phyloP scores from a whole-genome alignment of 164 flowering plant species.

The Protea cynaroides region DNA sequence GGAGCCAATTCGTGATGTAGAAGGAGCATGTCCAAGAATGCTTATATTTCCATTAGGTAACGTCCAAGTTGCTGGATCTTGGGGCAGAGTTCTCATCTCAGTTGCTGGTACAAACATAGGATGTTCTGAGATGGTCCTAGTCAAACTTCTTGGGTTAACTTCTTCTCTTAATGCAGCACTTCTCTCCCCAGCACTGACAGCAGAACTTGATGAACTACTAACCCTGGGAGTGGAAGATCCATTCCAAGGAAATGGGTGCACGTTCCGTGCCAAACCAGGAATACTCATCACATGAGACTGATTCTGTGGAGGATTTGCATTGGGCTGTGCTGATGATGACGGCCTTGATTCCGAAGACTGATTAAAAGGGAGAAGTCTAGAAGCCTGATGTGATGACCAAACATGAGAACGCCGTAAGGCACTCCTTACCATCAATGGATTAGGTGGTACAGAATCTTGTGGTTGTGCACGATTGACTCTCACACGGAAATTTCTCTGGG shows the following conservation, averaged over 20 bases:
- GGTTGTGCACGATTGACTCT: slow-evolving; percentile 3
- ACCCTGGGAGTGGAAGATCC: slow-evolving; percentile 35
- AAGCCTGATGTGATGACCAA: slow-evolving; percentile 18
- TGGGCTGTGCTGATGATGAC: slow-evolving; percentile 11
- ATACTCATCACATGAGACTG: slow-evolving; percentile 18
- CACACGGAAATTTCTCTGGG: slow-evolving; percentile 22
- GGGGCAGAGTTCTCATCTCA: slow-evolving; percentile 36
- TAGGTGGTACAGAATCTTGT: slow-evolving; percentile 28
- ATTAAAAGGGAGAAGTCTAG: slow-evolving; percentile 20
- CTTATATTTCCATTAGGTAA: slow-evolving; percentile 26
- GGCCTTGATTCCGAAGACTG: slow-evolving; percentile 37
- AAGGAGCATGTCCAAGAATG: slow-evolving; percentile 38
- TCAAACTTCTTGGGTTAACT: slow-evolving; percentile 28
- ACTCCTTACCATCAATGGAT: slow-evolving; percentile 23
- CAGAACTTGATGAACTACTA: slow-evolving; percentile 29
- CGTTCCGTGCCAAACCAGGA: slow-evolving; percentile 28
- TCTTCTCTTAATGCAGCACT: slow-evolving; percentile 27
- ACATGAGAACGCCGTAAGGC: slow-evolving; percentile 21
- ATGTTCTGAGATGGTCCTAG: slow-evolving; percentile 46
- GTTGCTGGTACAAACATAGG: slow-evolving; percentile 38
- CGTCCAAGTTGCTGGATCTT: slow-evolving; percentile 34
- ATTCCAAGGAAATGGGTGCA: slow-evolving; percentile 34
- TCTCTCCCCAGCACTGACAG: slow-evolving; percentile 27
- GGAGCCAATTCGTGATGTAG: slow-evolving; percentile 45
- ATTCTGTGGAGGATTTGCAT: slow-evolving; percentile 19